Conservation (phyloP, 2,329 filamentous ascomycete genomes). For the Botrytis cinerea region DNA sequence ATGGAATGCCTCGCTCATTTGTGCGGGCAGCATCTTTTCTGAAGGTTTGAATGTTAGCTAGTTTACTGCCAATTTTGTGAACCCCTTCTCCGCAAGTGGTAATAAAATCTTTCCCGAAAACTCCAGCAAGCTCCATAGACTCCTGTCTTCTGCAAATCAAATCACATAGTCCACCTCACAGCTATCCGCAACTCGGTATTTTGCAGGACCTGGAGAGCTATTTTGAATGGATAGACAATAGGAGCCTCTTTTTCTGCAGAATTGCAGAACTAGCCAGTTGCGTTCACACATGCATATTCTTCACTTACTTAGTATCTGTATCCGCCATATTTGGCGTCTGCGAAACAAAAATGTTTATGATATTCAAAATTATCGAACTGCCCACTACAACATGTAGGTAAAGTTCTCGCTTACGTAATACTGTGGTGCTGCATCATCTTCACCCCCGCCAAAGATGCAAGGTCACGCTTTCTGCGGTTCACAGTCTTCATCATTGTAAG, state of each 20-base stretch:
- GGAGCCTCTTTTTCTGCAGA: background rate
- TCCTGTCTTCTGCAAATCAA: background rate
- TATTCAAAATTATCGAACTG: constrained; percentile 12
- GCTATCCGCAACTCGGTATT: background rate
- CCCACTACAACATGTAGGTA: constrained; percentile 15
- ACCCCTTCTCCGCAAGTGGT: background rate
- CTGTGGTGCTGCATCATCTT: background rate
- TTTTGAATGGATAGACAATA: background rate
- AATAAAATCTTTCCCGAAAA: background rate
- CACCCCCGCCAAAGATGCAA: background rate
- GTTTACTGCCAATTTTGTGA: constrained; percentile 23
- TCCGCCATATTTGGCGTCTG: constrained; percentile 36
- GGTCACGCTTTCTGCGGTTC: background rate
- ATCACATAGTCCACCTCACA: background rate
- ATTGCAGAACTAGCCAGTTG: background rate
- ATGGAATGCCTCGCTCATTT: constrained; percentile 81
- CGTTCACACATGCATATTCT: background rate
- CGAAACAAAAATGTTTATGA: constrained; percentile 1
- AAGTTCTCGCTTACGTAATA: constrained; percentile 19
- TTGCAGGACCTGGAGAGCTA: background rate
- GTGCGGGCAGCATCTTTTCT: constrained; percentile 51
- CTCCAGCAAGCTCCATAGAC: background rate
- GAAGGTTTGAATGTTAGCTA: constrained; percentile 3
- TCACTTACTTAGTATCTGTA: constrained; percentile 35
- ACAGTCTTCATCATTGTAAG: background rate